phyloP scores from a whole-genome alignment of 192 early-diverging fungal genomes.

The Coemansia sp. region DNA sequence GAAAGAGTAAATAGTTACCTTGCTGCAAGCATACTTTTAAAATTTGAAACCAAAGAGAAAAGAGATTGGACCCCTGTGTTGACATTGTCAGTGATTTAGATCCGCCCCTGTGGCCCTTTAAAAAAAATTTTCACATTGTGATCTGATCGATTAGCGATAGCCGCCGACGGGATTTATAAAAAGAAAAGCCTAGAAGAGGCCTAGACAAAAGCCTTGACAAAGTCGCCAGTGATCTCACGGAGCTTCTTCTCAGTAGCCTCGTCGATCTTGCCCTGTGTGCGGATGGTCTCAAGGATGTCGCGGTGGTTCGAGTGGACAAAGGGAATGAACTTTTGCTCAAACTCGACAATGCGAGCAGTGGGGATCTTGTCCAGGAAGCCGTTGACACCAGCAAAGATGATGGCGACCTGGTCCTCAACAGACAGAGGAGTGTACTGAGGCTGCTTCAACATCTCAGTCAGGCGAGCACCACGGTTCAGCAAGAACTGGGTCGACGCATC shows the following conservation, averaged over 20 bases:
- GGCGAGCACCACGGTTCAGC: conserved; percentile 99
- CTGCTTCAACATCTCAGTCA: conserved; percentile 99
- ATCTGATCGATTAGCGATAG: neutral
- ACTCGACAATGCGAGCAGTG: conserved; percentile 89
- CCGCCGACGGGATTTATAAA: neutral
- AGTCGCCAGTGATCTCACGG: conserved; percentile 75
- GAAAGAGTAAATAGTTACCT: neutral
- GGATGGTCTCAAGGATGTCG: conserved; percentile 86
- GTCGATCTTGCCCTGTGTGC: conserved; percentile 83
- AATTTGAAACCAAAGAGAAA: neutral
- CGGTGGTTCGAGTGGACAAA: conserved; percentile 85
- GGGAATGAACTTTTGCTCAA: conserved; percentile 88
- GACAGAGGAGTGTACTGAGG: conserved; percentile 96
- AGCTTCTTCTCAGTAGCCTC: conserved; percentile 92
- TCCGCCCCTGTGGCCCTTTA: no score
- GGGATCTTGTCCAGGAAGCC: conserved; percentile 99
- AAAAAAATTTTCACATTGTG: conserved; percentile 2
- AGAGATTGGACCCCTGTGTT: neutral
- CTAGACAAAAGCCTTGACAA: conserved; percentile 76
- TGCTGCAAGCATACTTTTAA: neutral
- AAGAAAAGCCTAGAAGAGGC: neutral
- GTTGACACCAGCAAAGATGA: conserved; percentile 99
- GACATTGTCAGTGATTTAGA: neutral
- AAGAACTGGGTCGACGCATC: conserved; percentile 99
- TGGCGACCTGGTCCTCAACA: conserved; percentile 96